Base-by-base conservation (phyloP, 495 filamentous ascomycete species). In the Neurospora sp. region DNA sequence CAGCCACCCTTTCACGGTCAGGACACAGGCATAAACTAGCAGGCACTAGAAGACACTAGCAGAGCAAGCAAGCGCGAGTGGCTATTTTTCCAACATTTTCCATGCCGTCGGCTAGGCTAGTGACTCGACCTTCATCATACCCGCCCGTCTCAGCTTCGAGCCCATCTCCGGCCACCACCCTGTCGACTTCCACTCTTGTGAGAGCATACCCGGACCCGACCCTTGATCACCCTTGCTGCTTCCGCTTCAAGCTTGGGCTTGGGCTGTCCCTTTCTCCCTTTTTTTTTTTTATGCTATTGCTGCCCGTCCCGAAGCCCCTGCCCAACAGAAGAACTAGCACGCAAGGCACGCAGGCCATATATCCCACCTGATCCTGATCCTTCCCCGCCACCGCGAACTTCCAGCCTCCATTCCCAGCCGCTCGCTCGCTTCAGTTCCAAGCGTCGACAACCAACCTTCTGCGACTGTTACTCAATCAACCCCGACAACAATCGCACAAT, bases 51-150 rank as follows among this genome's bases (percentile, higher is more conserved):
- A 71, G 42, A 39, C 39, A 35, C 70, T 59, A 71, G 31, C 44
- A 27, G 18, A 39, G 16, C 35, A n/a, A 65, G 27, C 70, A 59
- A 45, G 70, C 42, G 35, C 44, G 42, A 40, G 70, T 65, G 44
- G 42, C 42, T 44, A 70, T 41, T 71, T 73, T 76, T 77, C 78
- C 78, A 79, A 73, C 77, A 79, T 76, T 77, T 79, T 76, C 76
- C 75, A 74, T 74, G 40, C 27, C 53, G 53, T 61, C 53, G 40
- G 69, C 74, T 74, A 37, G 70, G 69, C 71, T 44, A 35, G 68
- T 69, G 45, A 70, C 68, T 72, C 70, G 39, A 44, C 16, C 22
- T 35, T 39, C 9, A 16, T 22, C 69, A 65, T 12, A 16, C 22
- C 70, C 38, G 20, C 20, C 44, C 40, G 20, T 22, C 65, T 12